Percentiles rank a stretch among this genome's conserved stretches.
Conservation (phyloP, 2,329 filamentous ascomycete species). For the Colletotrichum kahawae region DNA sequence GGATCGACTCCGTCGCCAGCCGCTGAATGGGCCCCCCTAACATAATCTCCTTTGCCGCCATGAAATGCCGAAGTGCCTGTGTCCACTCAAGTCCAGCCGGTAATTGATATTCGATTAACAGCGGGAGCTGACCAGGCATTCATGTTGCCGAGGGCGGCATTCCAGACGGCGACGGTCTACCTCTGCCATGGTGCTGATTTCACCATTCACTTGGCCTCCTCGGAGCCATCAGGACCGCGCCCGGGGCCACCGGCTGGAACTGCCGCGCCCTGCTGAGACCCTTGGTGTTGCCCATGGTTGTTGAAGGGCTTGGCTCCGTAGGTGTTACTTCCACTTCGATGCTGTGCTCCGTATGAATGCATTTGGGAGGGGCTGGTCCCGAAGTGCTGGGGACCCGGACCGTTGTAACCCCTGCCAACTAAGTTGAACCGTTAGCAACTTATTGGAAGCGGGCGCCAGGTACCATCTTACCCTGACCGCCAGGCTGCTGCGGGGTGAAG, state of each 20-base stretch:
- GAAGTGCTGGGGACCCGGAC: conserved; percentile 65
- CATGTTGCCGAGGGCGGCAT: background rate
- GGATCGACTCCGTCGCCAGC: background rate
- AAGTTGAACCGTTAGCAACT: conserved; percentile 42
- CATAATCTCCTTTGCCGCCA: background rate
- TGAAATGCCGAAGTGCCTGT: background rate
- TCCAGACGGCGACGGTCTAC: background rate
- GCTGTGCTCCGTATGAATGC: conserved; percentile 66
- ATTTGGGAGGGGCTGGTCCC: conserved; percentile 69
- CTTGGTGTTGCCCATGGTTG: conserved; percentile 35
- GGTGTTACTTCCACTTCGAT: conserved; percentile 63
- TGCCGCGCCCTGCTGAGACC: conserved; percentile 44
- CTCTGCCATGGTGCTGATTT: conserved; percentile 3
- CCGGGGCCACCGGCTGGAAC: conserved; percentile 36
- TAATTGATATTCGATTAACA: background rate
- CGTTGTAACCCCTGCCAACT: conserved; percentile 68
- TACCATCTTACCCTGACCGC: conserved; percentile 68
- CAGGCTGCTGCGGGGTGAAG: conserved; percentile 71
- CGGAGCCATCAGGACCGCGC: conserved; percentile 42
- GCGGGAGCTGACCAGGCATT: background rate
- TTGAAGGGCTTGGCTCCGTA: conserved; percentile 57
- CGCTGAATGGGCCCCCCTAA: background rate
- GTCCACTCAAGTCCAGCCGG: background rate
- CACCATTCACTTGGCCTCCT: conserved; percentile 49
- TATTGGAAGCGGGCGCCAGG: conserved; percentile 17